Conservation (phyloP, 1,284 basidiomycete species). For the Cutaneotrichosporon daszewskae region DNA sequence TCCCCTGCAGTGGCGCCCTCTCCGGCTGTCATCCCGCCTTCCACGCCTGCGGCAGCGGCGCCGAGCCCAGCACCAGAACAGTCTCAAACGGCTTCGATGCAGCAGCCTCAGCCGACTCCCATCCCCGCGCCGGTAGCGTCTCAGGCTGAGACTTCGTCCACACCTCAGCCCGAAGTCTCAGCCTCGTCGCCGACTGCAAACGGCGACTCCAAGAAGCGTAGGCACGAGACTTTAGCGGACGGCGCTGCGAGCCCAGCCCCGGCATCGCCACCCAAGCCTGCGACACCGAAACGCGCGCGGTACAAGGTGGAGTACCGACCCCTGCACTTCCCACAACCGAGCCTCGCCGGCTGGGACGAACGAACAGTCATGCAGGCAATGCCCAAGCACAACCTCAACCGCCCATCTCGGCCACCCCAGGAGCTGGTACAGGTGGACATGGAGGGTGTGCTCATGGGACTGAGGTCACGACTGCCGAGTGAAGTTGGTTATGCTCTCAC, state of each 20-base stretch:
- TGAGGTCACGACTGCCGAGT: conserved; percentile 73
- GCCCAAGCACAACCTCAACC: conserved; percentile 55
- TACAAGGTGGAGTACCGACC: conserved; percentile 90
- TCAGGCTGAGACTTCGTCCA: no score
- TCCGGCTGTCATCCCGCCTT: no score
- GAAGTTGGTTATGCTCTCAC: conserved; percentile 89
- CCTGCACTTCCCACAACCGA: conserved; percentile 67
- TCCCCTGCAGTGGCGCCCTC: background rate
- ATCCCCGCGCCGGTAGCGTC: no score
- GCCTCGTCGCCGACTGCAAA: conserved; percentile 2
- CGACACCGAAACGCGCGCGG: conserved; percentile 50
- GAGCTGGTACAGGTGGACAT: conserved; percentile 66
- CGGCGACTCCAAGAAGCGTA: no score
- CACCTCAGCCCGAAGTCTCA: no score
- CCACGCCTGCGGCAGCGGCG: no score
- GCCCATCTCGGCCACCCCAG: conserved; percentile 60
- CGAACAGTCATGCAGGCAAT: conserved; percentile 55
- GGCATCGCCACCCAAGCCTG: background rate
- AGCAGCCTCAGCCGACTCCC: no score
- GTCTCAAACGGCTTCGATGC: no score
- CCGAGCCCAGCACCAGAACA: no score
- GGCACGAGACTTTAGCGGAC: no score
- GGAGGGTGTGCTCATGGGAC: conserved; percentile 78
- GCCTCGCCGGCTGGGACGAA: conserved; percentile 79
- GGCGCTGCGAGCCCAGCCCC: background rate